Base-by-base conservation (phyloP, 2,329 filamentous ascomycete species). In the Venturia nashicola region DNA sequence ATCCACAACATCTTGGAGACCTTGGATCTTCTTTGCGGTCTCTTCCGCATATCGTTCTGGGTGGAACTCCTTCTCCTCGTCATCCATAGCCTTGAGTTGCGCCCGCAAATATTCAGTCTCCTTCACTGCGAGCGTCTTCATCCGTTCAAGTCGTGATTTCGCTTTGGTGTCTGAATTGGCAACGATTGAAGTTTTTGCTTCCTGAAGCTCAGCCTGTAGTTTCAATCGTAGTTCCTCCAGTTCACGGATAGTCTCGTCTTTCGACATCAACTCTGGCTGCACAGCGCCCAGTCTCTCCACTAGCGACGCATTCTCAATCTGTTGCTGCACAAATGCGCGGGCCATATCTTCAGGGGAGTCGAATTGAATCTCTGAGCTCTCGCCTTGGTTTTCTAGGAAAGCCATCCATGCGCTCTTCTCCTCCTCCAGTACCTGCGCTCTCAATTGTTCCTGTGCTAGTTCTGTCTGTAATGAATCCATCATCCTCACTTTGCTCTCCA, bases 81-180 rank as follows among this genome's bases (percentile, higher is more conserved):
- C 83, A 70, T 97, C 90, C 66, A 95, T 77, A 0, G 89, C 88
- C 76, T 92, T 92, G 63, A 97, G 82, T 74, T 99, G 94, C 0
- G 91, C 93, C 27, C 94, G 89, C 7, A 99, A 82, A 72, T 96
- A 96, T 68, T 97, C 92, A 0, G 94, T 90, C 73, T 99, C 95
- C 72, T 97, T 97, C 32, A 91, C 82, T 0, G 92, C 91, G 8
- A 99, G 82, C 0, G 83, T 84, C 65, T 90, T 89, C 72, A 97
- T 93, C 65, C 94, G 83, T 70, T 99, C 93, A 0, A 97, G 78
- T 40, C 94, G 84, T 62, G 88, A 78, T 54, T 86, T 86, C 1
- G 83, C 82, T 75, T 91, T 83, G 1, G 76, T 71, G 5, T 79
- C 76, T 4, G 73, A 78, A 32, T 70, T 67, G 14, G 69, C 68